Percentiles rank a stretch among this genome's conserved stretches.
Evolutionary conservation across 805 yeast genomes (phyloP).

Genomic region (Ogataea methylovora): DNA sequence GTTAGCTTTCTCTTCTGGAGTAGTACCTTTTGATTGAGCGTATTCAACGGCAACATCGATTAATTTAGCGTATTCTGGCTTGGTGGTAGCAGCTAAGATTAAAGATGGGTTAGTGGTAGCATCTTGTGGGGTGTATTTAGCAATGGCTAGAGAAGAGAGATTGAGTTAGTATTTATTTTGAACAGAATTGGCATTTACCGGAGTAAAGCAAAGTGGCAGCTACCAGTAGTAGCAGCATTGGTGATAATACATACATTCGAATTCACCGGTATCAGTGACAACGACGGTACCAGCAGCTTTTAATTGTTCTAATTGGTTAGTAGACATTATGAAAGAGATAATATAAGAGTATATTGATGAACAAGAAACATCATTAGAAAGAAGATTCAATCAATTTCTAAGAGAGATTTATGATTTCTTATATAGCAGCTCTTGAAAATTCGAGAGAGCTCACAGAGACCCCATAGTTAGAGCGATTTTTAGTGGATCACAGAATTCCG

Average conservation of each 20-base stretch:
- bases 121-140: conserved; percentile 97
- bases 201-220: too few relatives aligned
- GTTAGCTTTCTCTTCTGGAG: conserved; percentile 62
- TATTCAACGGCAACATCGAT: conserved; percentile 87
- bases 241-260: conserved; percentile 61
- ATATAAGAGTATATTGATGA: not conserved
- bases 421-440: too few relatives aligned
- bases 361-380: too few relatives aligned
- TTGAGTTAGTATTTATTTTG: not conserved
- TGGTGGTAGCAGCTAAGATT: conserved; percentile 91
- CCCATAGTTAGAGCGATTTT: too few relatives aligned
- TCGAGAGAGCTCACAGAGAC: too few relatives aligned
- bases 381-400: too few relatives aligned
- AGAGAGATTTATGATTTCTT: too few relatives aligned
- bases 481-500: too few relatives aligned
- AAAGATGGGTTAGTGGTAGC: conserved; percentile 98
- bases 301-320: conserved; percentile 79
- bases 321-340: conserved; percentile 17
- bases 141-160: conserved; percentile 44
- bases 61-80: conserved; percentile 80
- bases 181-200: too few relatives aligned
- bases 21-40: conserved; percentile 59
- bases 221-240: too few relatives aligned
- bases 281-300: conserved; percentile 94
- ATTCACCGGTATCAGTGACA: conserved; percentile 99